A percentile compares a stretch with the other conserved stretches of the same genome.
Evolutionary conservation across 2,329 filamentous ascomycete genomes (phyloP).

Genomic region (Berkeleyomyces rouxiae): DNA sequence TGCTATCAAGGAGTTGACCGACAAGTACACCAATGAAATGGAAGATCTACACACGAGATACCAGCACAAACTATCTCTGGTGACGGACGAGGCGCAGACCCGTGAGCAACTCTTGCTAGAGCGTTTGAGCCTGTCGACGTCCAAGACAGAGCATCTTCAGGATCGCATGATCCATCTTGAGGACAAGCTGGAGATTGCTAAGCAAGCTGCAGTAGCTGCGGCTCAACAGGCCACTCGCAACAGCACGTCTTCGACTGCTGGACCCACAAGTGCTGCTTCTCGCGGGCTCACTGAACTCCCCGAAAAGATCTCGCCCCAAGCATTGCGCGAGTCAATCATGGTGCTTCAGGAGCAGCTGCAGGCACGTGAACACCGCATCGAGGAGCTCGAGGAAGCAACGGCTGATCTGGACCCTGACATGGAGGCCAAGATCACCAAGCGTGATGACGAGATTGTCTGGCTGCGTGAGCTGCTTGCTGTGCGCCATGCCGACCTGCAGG

Average conservation of each 20-base stretch:
- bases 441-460: conserved; percentile 89
- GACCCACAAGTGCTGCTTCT: conserved; percentile 3
- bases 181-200: conserved; percentile 79
- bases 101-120: conserved; percentile 67
- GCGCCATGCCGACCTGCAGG: conserved; percentile 76
- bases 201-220: conserved; percentile 70
- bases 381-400: conserved; percentile 62
- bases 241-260: conserved; percentile 21
- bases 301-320: conserved; percentile 85
- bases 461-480: conserved; percentile 84
- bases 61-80: conserved; percentile 54
- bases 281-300: conserved; percentile 32
- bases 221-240: conserved; percentile 54
- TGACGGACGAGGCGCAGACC: conserved; percentile 65
- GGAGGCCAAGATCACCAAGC: conserved; percentile 68
- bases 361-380: conserved; percentile 78
- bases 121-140: conserved; percentile 63
- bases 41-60: conserved; percentile 64
- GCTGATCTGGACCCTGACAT: conserved; percentile 58
- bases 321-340: conserved; percentile 86
- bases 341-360: conserved; percentile 94
- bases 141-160: conserved; percentile 71
- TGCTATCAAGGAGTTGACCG: conserved; percentile 31
- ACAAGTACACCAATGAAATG: conserved; percentile 49
- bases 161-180: conserved; percentile 74